Conservation (phyloP, 768 basidiomycete species). For the Panellus pusillus region DNA sequence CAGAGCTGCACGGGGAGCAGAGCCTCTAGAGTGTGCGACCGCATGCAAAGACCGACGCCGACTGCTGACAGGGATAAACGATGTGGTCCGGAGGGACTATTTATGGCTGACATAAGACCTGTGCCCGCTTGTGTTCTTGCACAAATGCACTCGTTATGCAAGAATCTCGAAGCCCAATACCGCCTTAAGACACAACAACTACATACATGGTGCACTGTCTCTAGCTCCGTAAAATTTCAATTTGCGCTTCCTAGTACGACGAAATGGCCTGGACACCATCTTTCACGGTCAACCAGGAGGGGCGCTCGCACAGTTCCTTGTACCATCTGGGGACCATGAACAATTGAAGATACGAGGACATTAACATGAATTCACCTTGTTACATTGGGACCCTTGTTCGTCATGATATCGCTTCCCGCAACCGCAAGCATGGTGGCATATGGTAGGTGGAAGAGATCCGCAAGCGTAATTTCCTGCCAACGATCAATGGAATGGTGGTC, state of each 20-base stretch:
- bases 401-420: conserved; percentile 31
- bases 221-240: not conserved
- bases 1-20: too few species aligned
- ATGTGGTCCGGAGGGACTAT: too few species aligned
- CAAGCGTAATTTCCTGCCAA: conserved; percentile 41
- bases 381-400: conserved; percentile 42
- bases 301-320: conserved; percentile 45
- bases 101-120: too few species aligned
- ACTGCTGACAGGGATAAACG: too few species aligned
- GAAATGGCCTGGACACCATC: conserved; percentile 28
- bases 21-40: too few species aligned
- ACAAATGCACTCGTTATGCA: too few species aligned
- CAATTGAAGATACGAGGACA: not conserved
- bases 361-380: conserved; percentile 30
- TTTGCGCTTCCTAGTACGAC: conserved; percentile 1
- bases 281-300: conserved; percentile 50
- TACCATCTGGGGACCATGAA: conserved; percentile 42
- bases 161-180: too few species aligned
- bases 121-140: too few species aligned
- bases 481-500: not conserved
- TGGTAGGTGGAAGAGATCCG: conserved; percentile 47
- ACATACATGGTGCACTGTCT: too few species aligned
- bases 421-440: conserved; percentile 29
- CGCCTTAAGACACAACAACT: too few species aligned
- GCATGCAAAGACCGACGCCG: too few species aligned